Evolutionary conservation across 2,329 filamentous ascomycete genomes (phyloP).

Genomic region (Hirsutella thompsonii): DNA sequence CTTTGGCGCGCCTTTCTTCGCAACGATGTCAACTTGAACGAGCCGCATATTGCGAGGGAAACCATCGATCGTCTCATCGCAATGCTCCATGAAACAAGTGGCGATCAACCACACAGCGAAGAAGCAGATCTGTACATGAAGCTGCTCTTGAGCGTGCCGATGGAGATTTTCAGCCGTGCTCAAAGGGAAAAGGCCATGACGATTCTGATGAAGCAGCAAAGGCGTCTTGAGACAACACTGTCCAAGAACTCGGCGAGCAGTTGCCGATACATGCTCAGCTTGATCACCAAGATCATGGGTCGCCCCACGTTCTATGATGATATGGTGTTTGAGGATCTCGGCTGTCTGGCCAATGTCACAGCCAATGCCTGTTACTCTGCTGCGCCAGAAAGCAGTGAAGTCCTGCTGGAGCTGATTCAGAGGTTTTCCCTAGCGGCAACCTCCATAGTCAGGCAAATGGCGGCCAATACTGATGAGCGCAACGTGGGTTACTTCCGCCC

Average conservation of each 20-base stretch:
- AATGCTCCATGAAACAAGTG: conserved; percentile 14
- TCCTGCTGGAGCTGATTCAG: conserved; percentile 18
- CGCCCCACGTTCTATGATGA: conserved; percentile 37
- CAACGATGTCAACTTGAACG: conserved; percentile 25
- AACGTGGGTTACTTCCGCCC: conserved; percentile 25
- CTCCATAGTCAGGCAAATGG: conserved; percentile 28
- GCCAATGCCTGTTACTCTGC: conserved; percentile 15
- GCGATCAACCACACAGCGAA: conserved; percentile 19
- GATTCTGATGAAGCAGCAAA: conserved; percentile 15
- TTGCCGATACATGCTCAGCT: conserved; percentile 26
- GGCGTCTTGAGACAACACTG: conserved; percentile 11
- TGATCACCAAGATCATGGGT: conserved; percentile 36
- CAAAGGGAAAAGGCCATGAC: conserved; percentile 31
- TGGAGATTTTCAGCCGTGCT: conserved; percentile 25
- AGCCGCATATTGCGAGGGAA: conserved; percentile 16
- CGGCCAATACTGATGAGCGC: conserved; percentile 27
- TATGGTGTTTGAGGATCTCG: conserved; percentile 26
- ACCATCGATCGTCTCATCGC: conserved; percentile 19
- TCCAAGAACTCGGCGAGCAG: conserved; percentile 13
- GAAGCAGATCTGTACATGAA: conserved; percentile 16
- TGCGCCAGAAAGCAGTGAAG: conserved; percentile 12
- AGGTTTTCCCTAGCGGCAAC: conserved; percentile 19
- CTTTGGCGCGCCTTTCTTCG: conserved; percentile 18
- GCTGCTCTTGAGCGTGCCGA: conserved; percentile 19
- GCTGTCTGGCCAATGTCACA: conserved; percentile 19